Evolutionary conservation across 345 rosid species (phyloP).

Genomic region (Salix udensis): DNA sequence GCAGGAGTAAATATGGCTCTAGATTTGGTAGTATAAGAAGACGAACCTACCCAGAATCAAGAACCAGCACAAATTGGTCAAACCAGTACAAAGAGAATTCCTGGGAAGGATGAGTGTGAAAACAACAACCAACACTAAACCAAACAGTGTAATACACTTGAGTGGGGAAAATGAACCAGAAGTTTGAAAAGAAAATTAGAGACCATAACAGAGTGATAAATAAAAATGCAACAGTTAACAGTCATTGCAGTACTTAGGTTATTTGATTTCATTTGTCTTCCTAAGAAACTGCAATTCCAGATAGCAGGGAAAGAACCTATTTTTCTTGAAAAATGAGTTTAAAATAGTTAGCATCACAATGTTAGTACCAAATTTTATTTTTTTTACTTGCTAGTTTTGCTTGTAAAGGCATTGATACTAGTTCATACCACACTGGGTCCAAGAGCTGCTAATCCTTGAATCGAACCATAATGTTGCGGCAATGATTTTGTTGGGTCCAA

Average conservation of each 20-base stretch:
- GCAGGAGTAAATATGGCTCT: conserved; percentile 63
- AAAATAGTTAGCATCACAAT: background rate
- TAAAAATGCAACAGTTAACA: background rate
- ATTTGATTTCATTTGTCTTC: background rate
- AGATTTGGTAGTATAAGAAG: conserved; percentile 75
- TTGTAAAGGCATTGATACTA: too few species aligned
- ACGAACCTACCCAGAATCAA: conserved; percentile 53
- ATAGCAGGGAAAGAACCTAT: background rate
- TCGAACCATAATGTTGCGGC: conserved; percentile 87
- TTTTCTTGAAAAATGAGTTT: conserved; percentile 1
- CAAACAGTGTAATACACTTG: background rate
- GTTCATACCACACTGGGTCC: conserved; percentile 70
- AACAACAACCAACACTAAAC: background rate
- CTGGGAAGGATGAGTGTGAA: background rate
- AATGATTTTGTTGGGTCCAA: conserved; percentile 76
- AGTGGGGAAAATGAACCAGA: background rate
- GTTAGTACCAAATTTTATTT: background rate
- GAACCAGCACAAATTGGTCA: conserved; percentile 10
- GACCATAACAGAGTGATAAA: background rate
- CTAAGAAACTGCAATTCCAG: background rate
- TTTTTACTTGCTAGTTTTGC: background rate
- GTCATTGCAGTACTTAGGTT: background rate
- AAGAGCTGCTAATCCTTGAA: conserved; percentile 79
- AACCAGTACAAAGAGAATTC: background rate
- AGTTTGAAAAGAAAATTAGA: background rate